These are phyloP conservation scores for Colletotrichum acutatum DNA, from an alignment of 2,329 filamentous ascomycete genomes.

Conservation along the genomic window DNA sequence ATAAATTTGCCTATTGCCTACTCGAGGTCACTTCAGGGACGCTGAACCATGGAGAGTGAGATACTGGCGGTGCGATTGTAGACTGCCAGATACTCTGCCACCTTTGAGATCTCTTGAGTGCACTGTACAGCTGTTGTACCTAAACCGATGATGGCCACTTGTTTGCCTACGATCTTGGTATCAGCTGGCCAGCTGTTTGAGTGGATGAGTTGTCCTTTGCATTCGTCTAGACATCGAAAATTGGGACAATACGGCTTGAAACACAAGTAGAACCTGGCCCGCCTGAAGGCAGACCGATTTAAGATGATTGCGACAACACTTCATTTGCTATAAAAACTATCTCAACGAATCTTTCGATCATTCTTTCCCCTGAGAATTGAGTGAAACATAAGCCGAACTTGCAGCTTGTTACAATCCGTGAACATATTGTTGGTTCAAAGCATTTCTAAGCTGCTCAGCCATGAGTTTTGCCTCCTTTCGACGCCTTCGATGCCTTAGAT, in stretches of 20 bases:
- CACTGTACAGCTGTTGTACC: constrained; percentile 46
- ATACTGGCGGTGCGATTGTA: constrained; percentile 70
- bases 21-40: constrained; percentile 54
- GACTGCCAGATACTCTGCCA: constrained; percentile 50
- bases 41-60: constrained; percentile 67
- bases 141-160: constrained; percentile 44
- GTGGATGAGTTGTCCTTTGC: constrained; percentile 43
- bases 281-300: no score
- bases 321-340: no score
- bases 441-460: no score
- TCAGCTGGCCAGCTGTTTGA: constrained; percentile 42
- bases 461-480: no score
- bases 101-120: constrained; percentile 47
- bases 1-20: constrained; percentile 51
- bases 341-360: no score
- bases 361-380: no score
- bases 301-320: no score
- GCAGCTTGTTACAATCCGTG: no score
- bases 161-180: constrained; percentile 38
- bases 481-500: no score
- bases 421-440: no score
- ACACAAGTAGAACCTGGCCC: constrained; percentile 30
- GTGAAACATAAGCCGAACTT: no score
- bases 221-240: constrained; percentile 46
- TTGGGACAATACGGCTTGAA: constrained; percentile 52